These are phyloP conservation scores for Erigeron canadensis DNA, from an alignment of 129 eudicot genomes.

Conservation along the genomic window DNA sequence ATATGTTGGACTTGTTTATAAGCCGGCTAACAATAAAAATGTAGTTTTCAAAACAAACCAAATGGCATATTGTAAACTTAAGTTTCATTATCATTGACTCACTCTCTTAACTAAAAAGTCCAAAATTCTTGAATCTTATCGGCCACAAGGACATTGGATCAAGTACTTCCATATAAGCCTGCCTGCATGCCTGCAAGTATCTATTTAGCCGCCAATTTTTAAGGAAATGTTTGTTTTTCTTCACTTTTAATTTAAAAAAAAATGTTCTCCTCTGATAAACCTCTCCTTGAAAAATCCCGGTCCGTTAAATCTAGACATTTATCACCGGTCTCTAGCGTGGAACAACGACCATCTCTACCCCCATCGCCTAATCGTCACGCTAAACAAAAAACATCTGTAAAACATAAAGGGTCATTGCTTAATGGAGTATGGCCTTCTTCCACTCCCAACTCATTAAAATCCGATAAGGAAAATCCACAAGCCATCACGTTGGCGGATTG, in stretches of 20 bases:
- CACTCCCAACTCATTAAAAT: slow-evolving; percentile 23
- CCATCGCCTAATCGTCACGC: slow-evolving; percentile 36
- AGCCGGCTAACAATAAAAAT: slow-evolving; percentile 24
- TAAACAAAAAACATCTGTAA: slow-evolving; percentile 37
- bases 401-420: slow-evolving; percentile 31
- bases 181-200: slow-evolving; percentile 21
- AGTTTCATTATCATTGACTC: slow-evolving; percentile 9
- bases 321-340: slow-evolving; percentile 18
- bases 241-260: neutral
- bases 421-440: slow-evolving; percentile 77
- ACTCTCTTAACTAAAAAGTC: slow-evolving; percentile 9
- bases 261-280: slow-evolving; percentile 21
- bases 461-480: neutral
- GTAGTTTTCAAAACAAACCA: slow-evolving; percentile 17
- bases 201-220: slow-evolving; percentile 51
- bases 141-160: slow-evolving; percentile 17
- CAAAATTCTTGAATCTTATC: slow-evolving; percentile 9
- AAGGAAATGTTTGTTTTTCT: slow-evolving; percentile 26
- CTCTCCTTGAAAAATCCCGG: slow-evolving; percentile 38
- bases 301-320: slow-evolving; percentile 52
- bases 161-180: slow-evolving; percentile 30
- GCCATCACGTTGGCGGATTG: slow-evolving; percentile 45
- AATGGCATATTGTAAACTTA: slow-evolving; percentile 9
- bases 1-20: neutral
- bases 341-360: slow-evolving; percentile 26